These are phyloP conservation scores for Ogataea pini DNA, from an alignment of 805 yeast genomes.

Conservation along the genomic window DNA sequence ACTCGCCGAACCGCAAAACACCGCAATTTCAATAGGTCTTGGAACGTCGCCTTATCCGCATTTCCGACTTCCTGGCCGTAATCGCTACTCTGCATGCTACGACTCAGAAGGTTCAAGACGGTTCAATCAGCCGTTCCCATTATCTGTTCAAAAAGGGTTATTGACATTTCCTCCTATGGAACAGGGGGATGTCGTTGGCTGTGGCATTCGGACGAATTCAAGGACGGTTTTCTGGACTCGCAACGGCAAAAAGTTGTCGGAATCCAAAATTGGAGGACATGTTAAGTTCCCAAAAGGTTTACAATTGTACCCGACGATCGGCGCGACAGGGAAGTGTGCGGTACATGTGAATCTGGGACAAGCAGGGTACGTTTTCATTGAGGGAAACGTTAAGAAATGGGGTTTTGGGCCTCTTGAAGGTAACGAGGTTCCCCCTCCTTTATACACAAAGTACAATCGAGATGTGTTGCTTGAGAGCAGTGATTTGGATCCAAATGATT, in stretches of 20 bases:
- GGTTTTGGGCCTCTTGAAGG: slow-evolving; percentile 93
- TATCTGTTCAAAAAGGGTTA: slow-evolving; percentile 42
- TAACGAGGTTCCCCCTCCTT: slow-evolving; percentile 88
- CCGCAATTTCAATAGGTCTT: slow-evolving; percentile 72
- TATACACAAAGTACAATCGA: slow-evolving; percentile 75
- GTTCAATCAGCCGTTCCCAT: slow-evolving; percentile 70
- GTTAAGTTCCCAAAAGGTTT: slow-evolving; percentile 68
- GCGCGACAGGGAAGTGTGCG: slow-evolving; percentile 78
- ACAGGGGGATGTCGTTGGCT: slow-evolving; percentile 90
- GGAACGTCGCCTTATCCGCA: slow-evolving; percentile 89
- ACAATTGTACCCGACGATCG: slow-evolving; percentile 83
- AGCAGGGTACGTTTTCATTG: slow-evolving; percentile 84
- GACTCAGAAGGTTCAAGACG: slow-evolving; percentile 84
- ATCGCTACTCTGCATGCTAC: slow-evolving; percentile 80
- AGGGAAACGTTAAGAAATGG: slow-evolving; percentile 93
- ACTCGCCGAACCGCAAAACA: slow-evolving; percentile 54
- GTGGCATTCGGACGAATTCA: slow-evolving; percentile 79
- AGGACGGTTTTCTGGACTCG: slow-evolving; percentile 92
- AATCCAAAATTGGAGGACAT: slow-evolving; percentile 80
- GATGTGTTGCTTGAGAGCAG: slow-evolving; percentile 73
- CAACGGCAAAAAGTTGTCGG: slow-evolving; percentile 86
- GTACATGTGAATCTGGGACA: slow-evolving; percentile 94
- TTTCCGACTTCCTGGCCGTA: slow-evolving; percentile 92
- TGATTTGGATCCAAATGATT: slow-evolving; percentile 54
- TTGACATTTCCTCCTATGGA: slow-evolving; percentile 58